Conservation (phyloP, 306 rosid species). For the Cucumis sativus region DNA sequence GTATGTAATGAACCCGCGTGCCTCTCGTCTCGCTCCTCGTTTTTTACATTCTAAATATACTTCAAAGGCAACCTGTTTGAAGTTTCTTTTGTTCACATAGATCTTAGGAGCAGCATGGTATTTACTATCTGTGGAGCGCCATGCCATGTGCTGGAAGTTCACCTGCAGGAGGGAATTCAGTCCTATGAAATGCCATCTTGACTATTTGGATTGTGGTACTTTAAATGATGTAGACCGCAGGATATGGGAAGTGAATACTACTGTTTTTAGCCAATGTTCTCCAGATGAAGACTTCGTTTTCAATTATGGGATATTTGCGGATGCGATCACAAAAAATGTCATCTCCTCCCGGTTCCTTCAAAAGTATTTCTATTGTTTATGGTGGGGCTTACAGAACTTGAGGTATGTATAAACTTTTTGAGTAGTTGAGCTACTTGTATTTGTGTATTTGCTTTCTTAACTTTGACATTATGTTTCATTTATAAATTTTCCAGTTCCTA, state of each 20-base stretch:
- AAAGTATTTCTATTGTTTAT: slow-evolving; percentile 82
- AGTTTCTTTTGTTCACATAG: slow-evolving; percentile 26
- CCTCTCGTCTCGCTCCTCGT: background rate
- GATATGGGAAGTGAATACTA: slow-evolving; percentile 45
- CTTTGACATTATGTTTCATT: background rate
- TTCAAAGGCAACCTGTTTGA: background rate
- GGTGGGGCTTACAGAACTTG: slow-evolving; percentile 98
- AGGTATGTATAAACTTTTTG: slow-evolving; percentile 29
- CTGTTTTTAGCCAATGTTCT: slow-evolving; percentile 51
- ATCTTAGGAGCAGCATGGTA: slow-evolving; percentile 91
- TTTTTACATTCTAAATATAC: background rate
- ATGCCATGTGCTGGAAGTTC: slow-evolving; percentile 70
- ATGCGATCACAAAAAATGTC: slow-evolving; percentile 43
- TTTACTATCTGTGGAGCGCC: slow-evolving; percentile 64
- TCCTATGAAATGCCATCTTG: slow-evolving; percentile 36
- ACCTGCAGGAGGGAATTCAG: slow-evolving; percentile 46
- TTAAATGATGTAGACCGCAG: slow-evolving; percentile 23
- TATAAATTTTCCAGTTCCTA: slow-evolving; percentile 42
- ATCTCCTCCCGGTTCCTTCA: slow-evolving; percentile 35
- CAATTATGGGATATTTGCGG: slow-evolving; percentile 52
- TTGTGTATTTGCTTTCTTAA: background rate
- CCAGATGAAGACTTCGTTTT: slow-evolving; percentile 34
- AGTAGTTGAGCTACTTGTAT: background rate
- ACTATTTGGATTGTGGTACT: slow-evolving; percentile 54
- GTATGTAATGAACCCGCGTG: slow-evolving; percentile 26